These are phyloP conservation scores for Penicillium mononematosum DNA, from an alignment of 495 filamentous ascomycete species.

Conservation along the genomic window DNA sequence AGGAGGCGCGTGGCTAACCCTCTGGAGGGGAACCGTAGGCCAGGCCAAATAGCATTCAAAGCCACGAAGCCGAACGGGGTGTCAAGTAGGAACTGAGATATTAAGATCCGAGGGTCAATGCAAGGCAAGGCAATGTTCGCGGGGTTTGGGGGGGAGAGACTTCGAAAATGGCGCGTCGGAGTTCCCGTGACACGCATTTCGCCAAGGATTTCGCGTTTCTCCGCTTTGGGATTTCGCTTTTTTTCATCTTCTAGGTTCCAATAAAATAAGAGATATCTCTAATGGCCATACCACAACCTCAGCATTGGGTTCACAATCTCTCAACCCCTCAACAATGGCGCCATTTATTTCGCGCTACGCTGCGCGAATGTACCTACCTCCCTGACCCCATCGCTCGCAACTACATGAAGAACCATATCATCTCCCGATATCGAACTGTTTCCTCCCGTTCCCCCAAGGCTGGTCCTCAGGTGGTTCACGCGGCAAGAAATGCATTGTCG, in stretches of 20 bases:
- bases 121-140: constrained; percentile 27
- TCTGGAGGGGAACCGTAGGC: constrained; percentile 27
- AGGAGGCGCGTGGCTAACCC: constrained; percentile 41
- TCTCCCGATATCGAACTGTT: constrained; percentile 52
- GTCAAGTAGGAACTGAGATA: constrained; percentile 13
- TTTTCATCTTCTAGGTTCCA: background rate
- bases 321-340: constrained; percentile 41
- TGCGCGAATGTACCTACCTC: constrained; percentile 84
- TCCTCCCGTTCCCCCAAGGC: constrained; percentile 7
- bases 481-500: constrained; percentile 27
- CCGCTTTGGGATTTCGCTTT: constrained; percentile 26
- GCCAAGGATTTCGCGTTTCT: constrained; percentile 35
- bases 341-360: constrained; percentile 70
- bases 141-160: constrained; percentile 20
- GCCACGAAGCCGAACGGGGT: constrained; percentile 11
- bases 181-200: constrained; percentile 27
- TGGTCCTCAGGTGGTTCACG: constrained; percentile 22
- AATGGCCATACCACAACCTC: constrained; percentile 27
- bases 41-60: constrained; percentile 21
- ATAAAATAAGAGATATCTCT: constrained; percentile 5
- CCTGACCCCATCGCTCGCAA: constrained; percentile 66
- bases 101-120: constrained; percentile 25
- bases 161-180: constrained; percentile 37
- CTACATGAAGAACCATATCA: constrained; percentile 57
- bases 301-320: constrained; percentile 22